phyloP scores from a whole-genome alignment of 306 rosid genomes.

The Adenanthera pavonina region DNA sequence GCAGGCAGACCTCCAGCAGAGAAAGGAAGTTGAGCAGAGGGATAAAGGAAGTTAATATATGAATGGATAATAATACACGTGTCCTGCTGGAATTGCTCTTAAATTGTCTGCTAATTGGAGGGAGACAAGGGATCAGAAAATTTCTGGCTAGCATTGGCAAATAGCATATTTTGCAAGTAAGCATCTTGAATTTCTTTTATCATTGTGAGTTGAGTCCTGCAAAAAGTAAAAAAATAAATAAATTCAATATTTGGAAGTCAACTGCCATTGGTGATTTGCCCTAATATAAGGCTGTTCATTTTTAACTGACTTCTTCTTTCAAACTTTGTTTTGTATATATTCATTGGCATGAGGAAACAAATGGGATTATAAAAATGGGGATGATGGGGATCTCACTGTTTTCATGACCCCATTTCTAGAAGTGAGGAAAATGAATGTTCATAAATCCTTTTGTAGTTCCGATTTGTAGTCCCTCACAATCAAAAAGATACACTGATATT shows the following conservation, averaged over 20 bases:
- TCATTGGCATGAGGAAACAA: neutral
- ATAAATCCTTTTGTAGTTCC: neutral
- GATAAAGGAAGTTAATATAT: slow-evolving; percentile 39
- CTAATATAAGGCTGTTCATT: neutral
- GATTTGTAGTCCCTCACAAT: too few relatives aligned
- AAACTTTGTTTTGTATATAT: neutral
- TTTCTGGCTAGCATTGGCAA: slow-evolving; percentile 26
- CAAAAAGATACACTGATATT: too few relatives aligned
- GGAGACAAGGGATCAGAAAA: slow-evolving; percentile 25
- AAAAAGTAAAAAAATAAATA: neutral
- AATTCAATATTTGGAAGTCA: neutral
- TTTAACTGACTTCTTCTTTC: neutral
- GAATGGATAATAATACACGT: slow-evolving; percentile 11
- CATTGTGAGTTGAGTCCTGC: neutral
- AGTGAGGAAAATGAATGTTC: neutral
- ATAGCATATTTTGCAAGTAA: slow-evolving; percentile 43
- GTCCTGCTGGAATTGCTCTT: slow-evolving; percentile 26
- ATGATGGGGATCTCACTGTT: neutral
- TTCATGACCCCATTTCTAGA: slow-evolving; percentile 7
- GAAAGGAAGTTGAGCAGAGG: slow-evolving; percentile 38
- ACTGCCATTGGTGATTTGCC: neutral
- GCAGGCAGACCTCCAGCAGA: slow-evolving; percentile 53
- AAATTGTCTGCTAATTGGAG: slow-evolving; percentile 12
- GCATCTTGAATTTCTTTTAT: slow-evolving; percentile 10
- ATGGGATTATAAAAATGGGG: neutral